Conservation (phyloP, 1,139 yeast species). For the Meyerozyma smithsonii region DNA sequence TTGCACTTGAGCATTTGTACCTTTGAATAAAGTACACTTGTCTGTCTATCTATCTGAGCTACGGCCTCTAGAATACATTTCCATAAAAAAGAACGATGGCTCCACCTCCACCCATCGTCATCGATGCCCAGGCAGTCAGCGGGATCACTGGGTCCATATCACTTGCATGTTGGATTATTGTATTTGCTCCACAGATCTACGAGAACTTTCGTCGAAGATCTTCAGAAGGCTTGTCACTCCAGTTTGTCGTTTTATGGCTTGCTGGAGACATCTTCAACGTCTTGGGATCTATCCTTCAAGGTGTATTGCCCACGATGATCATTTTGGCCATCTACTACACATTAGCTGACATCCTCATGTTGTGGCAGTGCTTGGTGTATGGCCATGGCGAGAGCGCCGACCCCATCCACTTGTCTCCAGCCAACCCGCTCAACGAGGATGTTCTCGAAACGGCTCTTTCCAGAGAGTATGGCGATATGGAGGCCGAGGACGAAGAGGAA, state of each 20-base stretch:
- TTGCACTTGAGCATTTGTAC: not conserved
- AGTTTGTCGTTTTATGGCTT: conserved; percentile 81
- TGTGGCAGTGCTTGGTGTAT: conserved; percentile 77
- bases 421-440: conserved; percentile 75
- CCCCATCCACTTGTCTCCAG: conserved; percentile 81
- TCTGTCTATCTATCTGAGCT: not conserved
- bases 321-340: conserved; percentile 89
- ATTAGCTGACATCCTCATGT: conserved; percentile 76
- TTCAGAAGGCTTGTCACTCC: conserved; percentile 79
- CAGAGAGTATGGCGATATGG: conserved; percentile 23
- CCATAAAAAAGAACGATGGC: conserved; percentile 25
- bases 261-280: conserved; percentile 91
- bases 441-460: conserved; percentile 55
- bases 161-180: conserved; percentile 95
- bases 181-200: conserved; percentile 94
- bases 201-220: conserved; percentile 83
- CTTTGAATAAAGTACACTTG: not conserved
- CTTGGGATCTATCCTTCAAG: conserved; percentile 81
- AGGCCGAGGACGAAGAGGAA: conserved; percentile 12
- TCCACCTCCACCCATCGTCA: conserved; percentile 61
- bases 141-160: conserved; percentile 92
- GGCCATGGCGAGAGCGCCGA: conserved; percentile 54
- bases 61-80: not conserved
- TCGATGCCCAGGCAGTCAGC: conserved; percentile 75
- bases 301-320: conserved; percentile 88